phyloP scores from a whole-genome alignment of 495 filamentous ascomycete genomes.

The Aspergillus panamensis region DNA sequence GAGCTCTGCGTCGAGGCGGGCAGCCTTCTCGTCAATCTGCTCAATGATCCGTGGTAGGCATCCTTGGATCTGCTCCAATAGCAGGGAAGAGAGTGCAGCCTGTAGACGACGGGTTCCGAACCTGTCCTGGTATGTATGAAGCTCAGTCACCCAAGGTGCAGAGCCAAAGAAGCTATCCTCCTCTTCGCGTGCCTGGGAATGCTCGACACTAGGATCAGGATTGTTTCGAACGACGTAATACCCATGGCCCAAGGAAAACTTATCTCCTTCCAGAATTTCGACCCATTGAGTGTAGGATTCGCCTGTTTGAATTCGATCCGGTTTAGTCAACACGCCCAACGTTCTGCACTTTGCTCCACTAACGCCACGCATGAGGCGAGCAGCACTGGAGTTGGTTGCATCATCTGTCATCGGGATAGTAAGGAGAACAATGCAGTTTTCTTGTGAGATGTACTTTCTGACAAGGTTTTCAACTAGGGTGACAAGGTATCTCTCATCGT shows the following conservation, averaged over 20 bases:
- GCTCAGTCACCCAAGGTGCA: slow-evolving; percentile 43
- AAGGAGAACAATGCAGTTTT: slow-evolving; percentile 68
- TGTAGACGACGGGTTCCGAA: slow-evolving; percentile 59
- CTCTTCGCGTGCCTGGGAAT: slow-evolving; percentile 52
- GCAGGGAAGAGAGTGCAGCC: slow-evolving; percentile 47
- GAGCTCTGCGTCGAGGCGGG: slow-evolving; percentile 46
- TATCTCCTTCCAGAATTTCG: slow-evolving; percentile 52
- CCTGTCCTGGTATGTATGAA: slow-evolving; percentile 45
- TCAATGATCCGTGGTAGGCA: slow-evolving; percentile 58
- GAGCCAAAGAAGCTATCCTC: slow-evolving; percentile 59
- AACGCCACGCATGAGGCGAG: slow-evolving; percentile 54
- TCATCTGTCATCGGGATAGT: slow-evolving; percentile 73
- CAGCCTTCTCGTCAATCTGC: slow-evolving; percentile 51
- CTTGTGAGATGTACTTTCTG: slow-evolving; percentile 58
- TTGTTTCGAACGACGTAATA: slow-evolving; percentile 65
- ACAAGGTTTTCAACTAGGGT: slow-evolving; percentile 65
- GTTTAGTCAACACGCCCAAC: slow-evolving; percentile 78
- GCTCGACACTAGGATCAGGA: slow-evolving; percentile 44
- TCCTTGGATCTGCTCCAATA: slow-evolving; percentile 55
- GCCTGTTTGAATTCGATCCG: slow-evolving; percentile 57
- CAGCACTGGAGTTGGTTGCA: slow-evolving; percentile 65
- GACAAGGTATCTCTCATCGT: slow-evolving; percentile 62
- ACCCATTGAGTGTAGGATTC: slow-evolving; percentile 53
- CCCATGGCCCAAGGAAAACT: slow-evolving; percentile 56
- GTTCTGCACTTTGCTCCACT: slow-evolving; percentile 57